Evolutionary conservation across 225 moss, liverwort and hornwort species (phyloP).

Genomic region (Anthoceros angustus): DNA sequence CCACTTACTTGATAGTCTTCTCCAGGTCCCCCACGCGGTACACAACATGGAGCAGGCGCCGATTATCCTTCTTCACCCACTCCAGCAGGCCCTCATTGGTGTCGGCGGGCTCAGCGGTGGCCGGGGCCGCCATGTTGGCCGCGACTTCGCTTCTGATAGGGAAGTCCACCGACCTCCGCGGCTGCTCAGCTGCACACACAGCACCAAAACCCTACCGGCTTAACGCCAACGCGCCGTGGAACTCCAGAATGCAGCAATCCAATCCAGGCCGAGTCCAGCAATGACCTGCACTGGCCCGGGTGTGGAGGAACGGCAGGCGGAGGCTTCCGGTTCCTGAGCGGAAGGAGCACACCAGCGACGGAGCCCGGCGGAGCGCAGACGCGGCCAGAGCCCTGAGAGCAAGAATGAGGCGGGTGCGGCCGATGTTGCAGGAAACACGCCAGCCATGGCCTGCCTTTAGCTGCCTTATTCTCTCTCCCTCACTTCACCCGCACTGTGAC

Average conservation of each 20-base stretch:
- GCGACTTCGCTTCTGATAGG: slow-evolving; percentile 22
- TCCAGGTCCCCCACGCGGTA: slow-evolving; percentile 92
- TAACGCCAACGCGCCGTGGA: neutral
- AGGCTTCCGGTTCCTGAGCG: neutral
- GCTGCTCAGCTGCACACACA: neutral
- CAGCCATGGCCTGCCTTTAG: neutral
- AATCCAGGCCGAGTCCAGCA: neutral
- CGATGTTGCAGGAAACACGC: neutral
- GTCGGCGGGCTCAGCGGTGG: slow-evolving; percentile 26
- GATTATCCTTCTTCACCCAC: slow-evolving; percentile 69
- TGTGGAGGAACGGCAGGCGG: neutral
- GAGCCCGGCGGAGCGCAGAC: neutral
- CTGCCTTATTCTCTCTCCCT: neutral
- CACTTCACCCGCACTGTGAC: neutral
- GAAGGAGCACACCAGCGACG: neutral
- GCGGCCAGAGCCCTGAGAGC: neutral
- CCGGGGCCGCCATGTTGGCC: slow-evolving; percentile 41
- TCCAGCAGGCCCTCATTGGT: slow-evolving; percentile 32
- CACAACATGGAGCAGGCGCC: slow-evolving; percentile 84
- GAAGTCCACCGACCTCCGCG: neutral
- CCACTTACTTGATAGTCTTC: slow-evolving; percentile 77
- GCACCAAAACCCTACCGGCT: neutral
- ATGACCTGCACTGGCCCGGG: neutral
- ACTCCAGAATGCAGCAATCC: neutral
- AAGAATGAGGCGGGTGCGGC: neutral